phyloP scores from a whole-genome alignment of 2,329 filamentous ascomycete genomes.

The Aspergillus sp. region DNA sequence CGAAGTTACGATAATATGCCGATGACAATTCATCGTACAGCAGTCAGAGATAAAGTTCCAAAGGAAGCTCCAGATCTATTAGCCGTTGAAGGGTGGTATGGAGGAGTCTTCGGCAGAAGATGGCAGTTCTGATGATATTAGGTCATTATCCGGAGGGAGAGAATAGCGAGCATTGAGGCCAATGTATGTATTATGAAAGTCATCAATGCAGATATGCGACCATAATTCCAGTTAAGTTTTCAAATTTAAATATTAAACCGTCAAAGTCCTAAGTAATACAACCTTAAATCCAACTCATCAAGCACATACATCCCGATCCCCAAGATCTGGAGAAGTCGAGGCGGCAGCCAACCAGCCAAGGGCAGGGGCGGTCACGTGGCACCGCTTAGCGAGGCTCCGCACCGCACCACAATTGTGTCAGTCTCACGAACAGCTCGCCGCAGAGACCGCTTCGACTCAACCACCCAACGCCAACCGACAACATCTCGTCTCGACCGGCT shows the following conservation, averaged over 20 bases:
- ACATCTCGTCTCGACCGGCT: conserved; percentile 41
- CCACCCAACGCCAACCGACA: conserved; percentile 48
- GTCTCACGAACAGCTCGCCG: conserved; percentile 36
- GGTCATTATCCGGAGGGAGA: neutral
- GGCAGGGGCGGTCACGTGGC: conserved; percentile 47
- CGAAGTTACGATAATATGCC: conserved; percentile 1
- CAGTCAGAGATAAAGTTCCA: too few species aligned
- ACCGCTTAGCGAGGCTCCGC: conserved; percentile 48
- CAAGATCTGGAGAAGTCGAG: neutral
- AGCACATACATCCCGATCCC: neutral
- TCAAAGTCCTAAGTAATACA: neutral
- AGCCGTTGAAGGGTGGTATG: too few species aligned
- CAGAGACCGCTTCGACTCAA: conserved; percentile 45
- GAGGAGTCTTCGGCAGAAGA: neutral
- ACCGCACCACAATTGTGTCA: conserved; percentile 46
- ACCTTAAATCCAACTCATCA: neutral
- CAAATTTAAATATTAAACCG: neutral
- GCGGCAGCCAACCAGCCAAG: conserved; percentile 28
- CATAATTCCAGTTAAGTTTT: neutral
- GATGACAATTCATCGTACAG: too few species aligned
- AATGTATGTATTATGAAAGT: neutral
- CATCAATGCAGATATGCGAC: neutral
- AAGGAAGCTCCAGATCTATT: too few species aligned
- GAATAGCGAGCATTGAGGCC: neutral
- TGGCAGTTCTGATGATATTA: neutral